Base-by-base conservation (phyloP, 2,329 filamentous ascomycete species). In the Paradendryphiella salina region DNA sequence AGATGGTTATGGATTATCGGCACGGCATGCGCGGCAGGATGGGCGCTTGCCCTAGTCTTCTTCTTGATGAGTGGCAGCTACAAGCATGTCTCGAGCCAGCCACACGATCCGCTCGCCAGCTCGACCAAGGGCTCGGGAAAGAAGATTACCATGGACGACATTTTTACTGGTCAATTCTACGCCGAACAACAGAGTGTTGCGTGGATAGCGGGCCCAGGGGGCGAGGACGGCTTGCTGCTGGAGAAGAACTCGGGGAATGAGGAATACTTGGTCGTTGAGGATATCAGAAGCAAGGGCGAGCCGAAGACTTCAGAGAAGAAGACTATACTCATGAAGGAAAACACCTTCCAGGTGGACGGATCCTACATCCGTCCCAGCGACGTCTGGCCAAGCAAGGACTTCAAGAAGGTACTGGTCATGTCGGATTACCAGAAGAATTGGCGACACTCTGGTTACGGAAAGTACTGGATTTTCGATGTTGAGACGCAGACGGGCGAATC, bases 381-480 rank as follows among this genome's bases (percentile, higher is more conserved):
- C 60, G 82, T 85, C 3, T 86, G 83, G 79, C 90, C 94, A 2
- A 96, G 90, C 67, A 84, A 85, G 21, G 84, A 97, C 70, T 80
- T 96, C 71, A 90, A 86, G 65, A 93, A 89, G 70, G 90, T 99
- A 3, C 80, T 99, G 43, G 77, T 96, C n/a, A 81, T 85, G 41
- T 90, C 90, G 7, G 79, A 90, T 44, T 70, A 78, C 17, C 75
- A 89, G 71, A 84, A 83, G 64, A 91, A 94, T 64, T 99, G 91
- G 88, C 85, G 94, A 59, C 88, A 97, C 73, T 97, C 93, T 0
- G 92, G 84, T 66, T 91, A 86, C 8, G 93, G 87, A 0, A 79
- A 82, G 20, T 99, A 96, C 76, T 99, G 89, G 85, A 85, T 99
- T 52, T 88, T 96, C 59, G 89, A 99, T 68, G 94, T 99, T 20